Conservation (phyloP, 2,329 filamentous ascomycete species). For the Geosmithia putterillii region DNA sequence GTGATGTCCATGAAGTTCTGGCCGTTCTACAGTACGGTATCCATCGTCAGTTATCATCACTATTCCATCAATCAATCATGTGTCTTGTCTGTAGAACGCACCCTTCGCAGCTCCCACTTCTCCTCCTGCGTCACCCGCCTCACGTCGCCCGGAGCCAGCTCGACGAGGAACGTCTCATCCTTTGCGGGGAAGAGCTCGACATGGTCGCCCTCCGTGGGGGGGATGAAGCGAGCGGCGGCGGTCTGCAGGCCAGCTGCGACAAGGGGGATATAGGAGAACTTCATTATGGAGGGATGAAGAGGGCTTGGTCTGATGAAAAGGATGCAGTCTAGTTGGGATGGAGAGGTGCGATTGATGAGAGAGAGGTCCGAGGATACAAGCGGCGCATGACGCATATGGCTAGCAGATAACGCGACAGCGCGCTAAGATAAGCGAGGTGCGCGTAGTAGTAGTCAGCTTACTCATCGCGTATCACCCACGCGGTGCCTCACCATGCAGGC, state of each 20-base stretch:
- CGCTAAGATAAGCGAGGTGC: no score
- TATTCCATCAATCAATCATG: no score
- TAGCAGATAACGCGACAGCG: no score
- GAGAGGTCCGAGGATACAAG: not conserved
- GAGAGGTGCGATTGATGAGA: not conserved
- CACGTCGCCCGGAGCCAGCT: slow-evolving; percentile 72
- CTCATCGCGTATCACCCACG: no score
- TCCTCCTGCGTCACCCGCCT: slow-evolving; percentile 86
- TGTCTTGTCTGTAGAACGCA: no score
- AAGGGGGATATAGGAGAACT: slow-evolving; percentile 37
- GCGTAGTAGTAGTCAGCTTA: no score
- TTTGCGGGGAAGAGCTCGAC: slow-evolving; percentile 30
- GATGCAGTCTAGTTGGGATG: not conserved
- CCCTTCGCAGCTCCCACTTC: slow-evolving; percentile 82
- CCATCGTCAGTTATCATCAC: no score
- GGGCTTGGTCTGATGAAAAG: not conserved
- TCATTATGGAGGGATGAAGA: slow-evolving; percentile 29
- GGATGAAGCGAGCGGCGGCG: slow-evolving; percentile 43
- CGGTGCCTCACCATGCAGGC: no score
- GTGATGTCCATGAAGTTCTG: slow-evolving; percentile 94
- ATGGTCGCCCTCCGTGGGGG: slow-evolving; percentile 35
- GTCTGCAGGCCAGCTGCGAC: slow-evolving; percentile 42
- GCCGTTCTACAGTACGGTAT: slow-evolving; percentile 49
- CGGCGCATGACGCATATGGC: no score
- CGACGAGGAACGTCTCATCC: slow-evolving; percentile 54